Evolutionary conservation across 345 rosid genomes (phyloP).

Genomic region (Trapa incisa): DNA sequence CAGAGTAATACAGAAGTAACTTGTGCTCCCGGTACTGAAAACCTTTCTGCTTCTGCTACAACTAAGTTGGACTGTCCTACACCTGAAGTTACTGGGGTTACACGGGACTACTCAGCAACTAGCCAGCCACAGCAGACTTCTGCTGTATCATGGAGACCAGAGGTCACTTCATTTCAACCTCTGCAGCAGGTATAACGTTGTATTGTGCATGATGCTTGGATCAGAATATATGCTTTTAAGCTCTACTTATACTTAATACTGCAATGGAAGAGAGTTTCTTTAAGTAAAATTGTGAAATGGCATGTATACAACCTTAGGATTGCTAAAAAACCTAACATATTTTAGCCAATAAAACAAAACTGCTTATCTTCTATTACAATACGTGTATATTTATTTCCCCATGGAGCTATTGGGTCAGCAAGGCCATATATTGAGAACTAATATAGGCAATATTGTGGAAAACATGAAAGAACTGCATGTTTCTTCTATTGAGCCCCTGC

Average conservation of each 20-base stretch:
- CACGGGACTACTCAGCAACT: slow-evolving; percentile 28
- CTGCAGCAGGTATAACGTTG: slow-evolving; percentile 52
- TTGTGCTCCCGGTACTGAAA: slow-evolving; percentile 98
- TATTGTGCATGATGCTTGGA: slow-evolving; percentile 2
- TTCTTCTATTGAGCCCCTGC: not conserved
- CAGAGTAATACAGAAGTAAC: slow-evolving; percentile 61
- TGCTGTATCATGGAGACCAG: slow-evolving; percentile 56
- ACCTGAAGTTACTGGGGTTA: slow-evolving; percentile 40
- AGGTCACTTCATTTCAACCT: slow-evolving; percentile 42
- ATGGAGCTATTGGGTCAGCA: not conserved
- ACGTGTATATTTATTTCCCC: not conserved
- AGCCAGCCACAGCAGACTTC: slow-evolving; percentile 44
- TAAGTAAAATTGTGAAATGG: not conserved
- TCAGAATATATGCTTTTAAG: not conserved
- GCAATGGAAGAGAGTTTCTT: not conserved
- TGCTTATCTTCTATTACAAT: not conserved
- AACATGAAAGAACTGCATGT: not conserved
- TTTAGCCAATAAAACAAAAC: not conserved
- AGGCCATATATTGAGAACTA: not conserved
- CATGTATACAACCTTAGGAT: not conserved
- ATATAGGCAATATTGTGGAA: not conserved
- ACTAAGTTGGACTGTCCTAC: slow-evolving; percentile 42
- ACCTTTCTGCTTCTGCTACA: slow-evolving; percentile 41
- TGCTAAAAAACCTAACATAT: not conserved
- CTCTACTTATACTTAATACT: not conserved